Conservation (phyloP, 73 alveolate genomes). For the Diophrys appendiculata region DNA sequence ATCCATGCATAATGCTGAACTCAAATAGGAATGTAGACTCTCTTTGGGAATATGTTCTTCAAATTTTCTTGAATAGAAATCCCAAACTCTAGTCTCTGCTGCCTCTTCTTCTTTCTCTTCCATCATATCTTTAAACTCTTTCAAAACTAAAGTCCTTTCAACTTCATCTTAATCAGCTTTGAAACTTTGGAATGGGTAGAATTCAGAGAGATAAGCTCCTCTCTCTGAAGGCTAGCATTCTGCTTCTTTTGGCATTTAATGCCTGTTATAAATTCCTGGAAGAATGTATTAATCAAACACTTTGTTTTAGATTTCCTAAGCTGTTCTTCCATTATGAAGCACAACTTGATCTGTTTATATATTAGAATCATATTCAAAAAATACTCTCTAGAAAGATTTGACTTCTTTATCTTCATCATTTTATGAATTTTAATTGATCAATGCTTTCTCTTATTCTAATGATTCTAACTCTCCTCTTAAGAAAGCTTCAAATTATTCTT, state of each 20-base stretch:
- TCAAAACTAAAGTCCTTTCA: conserved; percentile 33
- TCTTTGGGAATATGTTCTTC: conserved; percentile 68
- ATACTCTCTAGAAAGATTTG: not conserved
- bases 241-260: conserved; percentile 35
- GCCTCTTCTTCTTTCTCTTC: conserved; percentile 69
- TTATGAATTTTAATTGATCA: not conserved
- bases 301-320: conserved; percentile 6
- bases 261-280: conserved; percentile 38
- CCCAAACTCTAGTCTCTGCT: conserved; percentile 45
- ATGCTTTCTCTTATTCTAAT: not conserved
- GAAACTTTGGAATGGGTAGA: conserved; percentile 39
- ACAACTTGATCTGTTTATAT: not conserved
- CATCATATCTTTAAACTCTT: conserved; percentile 60
- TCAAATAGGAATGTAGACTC: conserved; percentile 61
- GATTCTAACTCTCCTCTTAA: not conserved
- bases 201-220: conserved; percentile 32
- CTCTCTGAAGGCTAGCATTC: conserved; percentile 15
- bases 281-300: conserved; percentile 14
- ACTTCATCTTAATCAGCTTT: conserved; percentile 22
- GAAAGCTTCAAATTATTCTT: not conserved
- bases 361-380: conserved; percentile 6
- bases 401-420: conserved; percentile 31
- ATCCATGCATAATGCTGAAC: conserved; percentile 43
- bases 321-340: conserved; percentile 9
- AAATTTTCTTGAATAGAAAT: conserved; percentile 75